A percentile compares a stretch with the other conserved stretches of the same genome.
Evolutionary conservation across 2,329 filamentous ascomycete genomes (phyloP).

Genomic region (Pyrenochaeta sp.): DNA sequence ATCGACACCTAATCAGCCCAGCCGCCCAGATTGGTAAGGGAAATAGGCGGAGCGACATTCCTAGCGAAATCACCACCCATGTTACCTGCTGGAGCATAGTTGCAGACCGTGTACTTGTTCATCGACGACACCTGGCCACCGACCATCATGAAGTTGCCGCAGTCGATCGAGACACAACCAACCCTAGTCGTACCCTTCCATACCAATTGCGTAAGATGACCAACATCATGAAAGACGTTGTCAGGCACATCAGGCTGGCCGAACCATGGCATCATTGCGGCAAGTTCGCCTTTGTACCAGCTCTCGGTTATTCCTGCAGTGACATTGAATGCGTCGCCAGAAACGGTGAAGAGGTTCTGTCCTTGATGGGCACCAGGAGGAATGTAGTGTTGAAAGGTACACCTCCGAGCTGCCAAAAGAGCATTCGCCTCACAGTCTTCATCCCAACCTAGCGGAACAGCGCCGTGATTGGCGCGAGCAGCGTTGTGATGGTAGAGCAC

Average conservation of each 20-base stretch:
- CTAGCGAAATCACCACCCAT: slow-evolving; percentile 59
- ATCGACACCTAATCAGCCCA: slow-evolving; percentile 36
- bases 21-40: slow-evolving; percentile 26
- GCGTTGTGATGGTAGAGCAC: slow-evolving; percentile 79
- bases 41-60: slow-evolving; percentile 58
- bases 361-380: slow-evolving; percentile 67
- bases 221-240: slow-evolving; percentile 43
- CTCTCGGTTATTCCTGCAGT: slow-evolving; percentile 75
- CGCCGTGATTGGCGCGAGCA: slow-evolving; percentile 84
- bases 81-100: slow-evolving; percentile 77
- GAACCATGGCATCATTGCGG: slow-evolving; percentile 64
- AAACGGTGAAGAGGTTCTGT: slow-evolving; percentile 86
- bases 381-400: slow-evolving; percentile 71
- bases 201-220: slow-evolving; percentile 48
- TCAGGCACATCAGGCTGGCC: slow-evolving; percentile 63
- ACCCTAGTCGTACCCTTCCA: slow-evolving; percentile 49
- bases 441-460: slow-evolving; percentile 70
- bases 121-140: slow-evolving; percentile 23
- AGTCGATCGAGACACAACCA: slow-evolving; percentile 45
- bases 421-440: slow-evolving; percentile 66
- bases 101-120: slow-evolving; percentile 74
- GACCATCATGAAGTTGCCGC: slow-evolving; percentile 33
- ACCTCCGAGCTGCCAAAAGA: slow-evolving; percentile 72
- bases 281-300: slow-evolving; percentile 88
- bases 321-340: slow-evolving; percentile 61